Evolutionary conservation across 768 basidiomycete species (phyloP).

Genomic region (Amanita inopinata): DNA sequence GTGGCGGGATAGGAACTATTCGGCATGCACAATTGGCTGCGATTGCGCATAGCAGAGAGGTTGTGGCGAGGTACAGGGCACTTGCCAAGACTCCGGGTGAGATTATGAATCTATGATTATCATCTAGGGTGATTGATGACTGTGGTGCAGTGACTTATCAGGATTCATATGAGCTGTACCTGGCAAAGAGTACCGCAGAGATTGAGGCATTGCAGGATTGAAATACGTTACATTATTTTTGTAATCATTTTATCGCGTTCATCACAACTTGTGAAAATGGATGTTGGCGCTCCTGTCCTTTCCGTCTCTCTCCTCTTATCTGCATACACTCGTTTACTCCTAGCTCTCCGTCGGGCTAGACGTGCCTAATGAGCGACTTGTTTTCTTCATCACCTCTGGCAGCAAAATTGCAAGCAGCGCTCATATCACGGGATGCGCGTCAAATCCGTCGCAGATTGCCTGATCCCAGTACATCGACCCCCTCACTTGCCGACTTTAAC

Average conservation of each 20-base stretch:
- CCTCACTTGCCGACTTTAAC: constrained; percentile 54
- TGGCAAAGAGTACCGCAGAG: constrained; percentile 47
- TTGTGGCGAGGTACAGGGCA: constrained; percentile 59
- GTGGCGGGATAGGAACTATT: constrained; percentile 86
- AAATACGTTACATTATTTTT: constrained; percentile 10
- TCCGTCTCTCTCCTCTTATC: too few species aligned
- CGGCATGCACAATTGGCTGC: constrained; percentile 77
- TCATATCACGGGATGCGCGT: constrained; percentile 56
- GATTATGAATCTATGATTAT: constrained; percentile 11
- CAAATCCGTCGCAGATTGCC: constrained; percentile 65
- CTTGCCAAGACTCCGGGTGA: constrained; percentile 42
- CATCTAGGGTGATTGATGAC: neutral
- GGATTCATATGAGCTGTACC: constrained; percentile 50
- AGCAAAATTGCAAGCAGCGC: constrained; percentile 36
- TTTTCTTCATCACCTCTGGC: constrained; percentile 18
- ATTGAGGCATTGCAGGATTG: constrained; percentile 62
- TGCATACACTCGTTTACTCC: neutral
- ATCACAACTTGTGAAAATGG: neutral
- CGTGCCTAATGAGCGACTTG: neutral
- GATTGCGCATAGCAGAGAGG: constrained; percentile 60
- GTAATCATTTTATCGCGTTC: neutral
- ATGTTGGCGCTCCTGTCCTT: neutral
- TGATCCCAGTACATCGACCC: constrained; percentile 33
- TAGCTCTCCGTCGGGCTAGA: neutral
- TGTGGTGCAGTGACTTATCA: constrained; percentile 37